These are phyloP conservation scores for Phragmites australis DNA, from an alignment of 176 grass and related monocot genomes.

Conservation along the genomic window DNA sequence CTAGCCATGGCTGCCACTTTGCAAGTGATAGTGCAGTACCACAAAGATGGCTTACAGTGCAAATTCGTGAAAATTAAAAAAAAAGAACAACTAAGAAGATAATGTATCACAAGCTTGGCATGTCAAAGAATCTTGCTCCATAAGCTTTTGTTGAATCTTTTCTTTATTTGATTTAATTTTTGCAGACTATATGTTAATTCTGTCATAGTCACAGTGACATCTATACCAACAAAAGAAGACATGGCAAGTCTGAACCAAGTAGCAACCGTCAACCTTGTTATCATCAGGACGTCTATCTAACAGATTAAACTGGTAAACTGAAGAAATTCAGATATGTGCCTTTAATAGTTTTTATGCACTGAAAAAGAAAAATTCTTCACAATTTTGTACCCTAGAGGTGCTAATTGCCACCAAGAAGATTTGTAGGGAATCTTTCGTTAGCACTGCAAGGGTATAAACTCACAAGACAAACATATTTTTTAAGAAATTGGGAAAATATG, in stretches of 20 bases:
- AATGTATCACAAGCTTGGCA: neutral
- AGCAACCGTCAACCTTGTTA: slow-evolving; percentile 5
- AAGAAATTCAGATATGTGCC: neutral
- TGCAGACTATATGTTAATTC: neutral
- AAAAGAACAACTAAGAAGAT: neutral
- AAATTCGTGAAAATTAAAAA: neutral
- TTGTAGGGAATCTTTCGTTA: neutral
- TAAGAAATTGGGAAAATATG: neutral
- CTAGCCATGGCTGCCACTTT: too few species aligned
- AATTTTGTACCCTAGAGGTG: neutral
- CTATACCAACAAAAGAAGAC: slow-evolving; percentile 16
- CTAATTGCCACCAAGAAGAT: neutral
- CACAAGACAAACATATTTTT: neutral
- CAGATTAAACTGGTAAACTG: slow-evolving; percentile 13
- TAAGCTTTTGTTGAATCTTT: neutral
- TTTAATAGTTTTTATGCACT: slow-evolving; percentile 9
- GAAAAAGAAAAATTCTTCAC: neutral
- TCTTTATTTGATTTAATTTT: slow-evolving; percentile 2
- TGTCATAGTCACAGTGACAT: neutral
- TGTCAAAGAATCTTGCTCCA: neutral
- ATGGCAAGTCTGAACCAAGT: slow-evolving; percentile 1
- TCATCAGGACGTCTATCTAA: slow-evolving; percentile 1
- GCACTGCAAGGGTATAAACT: neutral
- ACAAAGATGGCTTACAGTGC: neutral
- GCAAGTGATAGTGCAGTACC: neutral